These are phyloP conservation scores for Trypethelium eluteriae DNA, from an alignment of 495 filamentous ascomycete genomes.

Conservation along the genomic window DNA sequence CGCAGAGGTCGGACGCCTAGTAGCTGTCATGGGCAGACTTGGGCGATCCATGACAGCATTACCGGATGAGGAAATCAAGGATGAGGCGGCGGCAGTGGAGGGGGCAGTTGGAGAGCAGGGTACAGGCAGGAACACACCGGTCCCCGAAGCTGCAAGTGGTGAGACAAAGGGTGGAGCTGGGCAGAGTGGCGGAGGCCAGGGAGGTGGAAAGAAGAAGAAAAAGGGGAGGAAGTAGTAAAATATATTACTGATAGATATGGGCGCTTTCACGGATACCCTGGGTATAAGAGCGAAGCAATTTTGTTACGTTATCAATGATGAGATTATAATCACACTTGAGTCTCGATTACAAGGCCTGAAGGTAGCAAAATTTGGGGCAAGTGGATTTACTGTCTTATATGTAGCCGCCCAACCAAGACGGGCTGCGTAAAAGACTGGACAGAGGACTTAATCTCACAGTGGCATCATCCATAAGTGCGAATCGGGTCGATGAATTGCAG, in stretches of 20 bases:
- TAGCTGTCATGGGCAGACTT: constrained; percentile 63
- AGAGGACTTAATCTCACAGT: neutral
- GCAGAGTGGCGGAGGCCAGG: constrained; percentile 42
- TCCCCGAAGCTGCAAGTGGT: neutral
- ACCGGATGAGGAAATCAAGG: constrained; percentile 31
- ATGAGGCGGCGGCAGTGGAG: neutral
- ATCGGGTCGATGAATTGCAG: no score
- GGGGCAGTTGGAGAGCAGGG: neutral
- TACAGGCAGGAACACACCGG: neutral
- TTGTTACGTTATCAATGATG: neutral
- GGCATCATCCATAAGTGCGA: no score
- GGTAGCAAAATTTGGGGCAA: no score
- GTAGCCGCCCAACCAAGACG: neutral
- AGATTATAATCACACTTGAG: neutral
- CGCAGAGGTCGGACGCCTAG: constrained; percentile 77
- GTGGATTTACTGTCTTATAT: neutral
- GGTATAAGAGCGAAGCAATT: neutral
- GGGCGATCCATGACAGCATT: constrained; percentile 58
- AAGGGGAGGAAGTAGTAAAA: constrained; percentile 49
- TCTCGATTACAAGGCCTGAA: no score
- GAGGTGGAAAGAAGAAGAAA: constrained; percentile 24
- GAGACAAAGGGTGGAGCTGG: neutral
- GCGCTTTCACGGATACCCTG: neutral
- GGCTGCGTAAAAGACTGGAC: neutral
- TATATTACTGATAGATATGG: neutral